Conservation (phyloP, 148 eudicot genomes). For the Fagopyrum esculentum region DNA sequence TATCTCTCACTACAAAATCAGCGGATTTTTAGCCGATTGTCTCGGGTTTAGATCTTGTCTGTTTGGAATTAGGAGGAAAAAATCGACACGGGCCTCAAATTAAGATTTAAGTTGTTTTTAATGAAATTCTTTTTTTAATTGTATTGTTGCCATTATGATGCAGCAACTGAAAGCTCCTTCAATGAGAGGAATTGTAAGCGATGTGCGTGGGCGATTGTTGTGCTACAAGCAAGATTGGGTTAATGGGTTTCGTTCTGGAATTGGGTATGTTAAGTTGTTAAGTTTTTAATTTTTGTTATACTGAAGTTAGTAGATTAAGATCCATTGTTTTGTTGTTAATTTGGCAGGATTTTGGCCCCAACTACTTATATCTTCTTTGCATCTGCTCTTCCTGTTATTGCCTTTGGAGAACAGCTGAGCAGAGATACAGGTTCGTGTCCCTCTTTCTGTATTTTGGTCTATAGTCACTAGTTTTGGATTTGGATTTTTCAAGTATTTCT, state of each 20-base stretch:
- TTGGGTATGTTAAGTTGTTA: constrained; percentile 25
- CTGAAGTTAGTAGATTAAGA: not conserved
- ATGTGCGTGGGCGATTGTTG: constrained; percentile 38
- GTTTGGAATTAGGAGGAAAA: not conserved
- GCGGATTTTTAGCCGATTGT: not conserved
- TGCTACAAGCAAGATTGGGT: constrained; percentile 68
- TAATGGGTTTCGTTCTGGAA: constrained; percentile 40
- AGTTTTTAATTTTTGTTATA: not conserved
- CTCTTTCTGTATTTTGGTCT: not conserved
- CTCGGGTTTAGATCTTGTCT: not conserved
- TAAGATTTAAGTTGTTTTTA: too few species aligned
- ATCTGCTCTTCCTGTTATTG: constrained; percentile 63
- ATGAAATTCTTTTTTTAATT: not conserved
- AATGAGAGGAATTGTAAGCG: constrained; percentile 38
- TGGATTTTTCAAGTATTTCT: not conserved
- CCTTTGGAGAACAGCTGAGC: constrained; percentile 56
- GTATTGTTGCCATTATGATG: not conserved
- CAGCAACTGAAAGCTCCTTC: constrained; percentile 31
- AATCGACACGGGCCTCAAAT: not conserved
- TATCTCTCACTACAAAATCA: not conserved
- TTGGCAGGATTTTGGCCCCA: constrained; percentile 51
- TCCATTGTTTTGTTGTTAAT: not conserved
- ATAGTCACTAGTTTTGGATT: too few species aligned
- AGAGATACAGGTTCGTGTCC: constrained; percentile 43
- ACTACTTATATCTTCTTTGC: constrained; percentile 58